Percentiles rank a stretch among this genome's conserved stretches.
phyloP scores from a whole-genome alignment of 306 rosid species.

The Acacia melanoxylon region DNA sequence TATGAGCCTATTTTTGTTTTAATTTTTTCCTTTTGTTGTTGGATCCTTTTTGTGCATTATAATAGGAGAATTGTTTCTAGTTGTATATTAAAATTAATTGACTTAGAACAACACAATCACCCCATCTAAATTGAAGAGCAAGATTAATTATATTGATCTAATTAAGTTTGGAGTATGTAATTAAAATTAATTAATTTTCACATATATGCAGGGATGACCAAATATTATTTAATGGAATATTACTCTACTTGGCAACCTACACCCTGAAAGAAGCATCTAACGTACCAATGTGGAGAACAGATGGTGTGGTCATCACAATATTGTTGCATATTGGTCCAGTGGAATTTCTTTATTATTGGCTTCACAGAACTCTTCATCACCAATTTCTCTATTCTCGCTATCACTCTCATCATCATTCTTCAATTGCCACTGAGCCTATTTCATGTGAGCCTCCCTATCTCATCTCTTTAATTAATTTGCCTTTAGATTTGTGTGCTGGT shows the following conservation, averaged over 20 bases:
- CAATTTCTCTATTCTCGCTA: constrained; percentile 72
- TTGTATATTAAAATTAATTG: no score
- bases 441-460: constrained; percentile 31
- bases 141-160: not conserved
- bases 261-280: constrained; percentile 10
- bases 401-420: constrained; percentile 59
- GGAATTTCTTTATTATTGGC: constrained; percentile 75
- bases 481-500: no score
- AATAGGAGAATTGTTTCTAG: no score
- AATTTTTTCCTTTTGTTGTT: no score
- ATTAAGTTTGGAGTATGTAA: not conserved
- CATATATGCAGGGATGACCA: constrained; percentile 62
- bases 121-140: not conserved
- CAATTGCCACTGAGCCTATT: constrained; percentile 50
- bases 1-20: no score
- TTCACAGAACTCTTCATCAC: constrained; percentile 78
- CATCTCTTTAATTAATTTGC: not conserved
- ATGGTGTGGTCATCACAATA: constrained; percentile 43
- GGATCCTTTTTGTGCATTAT: no score
- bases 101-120: no score
- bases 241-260: constrained; percentile 34
- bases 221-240: constrained; percentile 52
- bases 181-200: not conserved
- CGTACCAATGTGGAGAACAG: constrained; percentile 52
- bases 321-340: constrained; percentile 66